Evolutionary conservation across 345 rosid genomes (phyloP), one percentile per base, ranked within the genome.

Genomic region (Aegle marmelos): DNA sequence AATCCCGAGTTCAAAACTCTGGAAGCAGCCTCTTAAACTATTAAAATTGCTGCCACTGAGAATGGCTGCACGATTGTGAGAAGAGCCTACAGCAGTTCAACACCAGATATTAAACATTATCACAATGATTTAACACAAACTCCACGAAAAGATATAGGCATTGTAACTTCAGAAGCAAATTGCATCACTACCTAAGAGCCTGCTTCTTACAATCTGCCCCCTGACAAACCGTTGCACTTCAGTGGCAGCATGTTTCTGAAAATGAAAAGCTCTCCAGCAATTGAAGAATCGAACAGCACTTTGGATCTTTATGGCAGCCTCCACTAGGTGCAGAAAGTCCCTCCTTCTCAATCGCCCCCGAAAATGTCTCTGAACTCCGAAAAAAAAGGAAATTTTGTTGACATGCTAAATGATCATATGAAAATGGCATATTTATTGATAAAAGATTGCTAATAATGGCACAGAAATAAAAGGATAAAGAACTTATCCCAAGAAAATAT

Each of bases 311-410:
- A 83, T 79, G 0, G 58, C 87, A 75, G 96, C 91, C 78, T 84
- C 84, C 82, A 76, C 85, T 74, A 67, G 84, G 54, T 85, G 57
- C 50, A 86, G 67, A 79, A 83, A 84, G 24, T 79, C 81, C 82
- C 80, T 92, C 76, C 93, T 91, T 66, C 54, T 85, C 81, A 92
- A 68, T 93, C 92, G 87, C 78, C 91, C 90, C 69, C 90, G 93
- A 76, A 79, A 88, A 66, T 75, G 71, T 82, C 89, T 88, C 95
- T 95, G 84, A 63, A 85, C 48, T 45, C 72, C 63, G 64, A 57
- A 68, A 50, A 9, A 59, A 50, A 63, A 79, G 78, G 34, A 45
- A 66, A n/a, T 34, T 16, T 58, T 72, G 24, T 34, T 25, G 17
- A 59, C n/a, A 58, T 6, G 9, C 53, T 33, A 36, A 73, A 24